Conservation (phyloP, 164 flowering plant genomes). For the Platanus orientalis region DNA sequence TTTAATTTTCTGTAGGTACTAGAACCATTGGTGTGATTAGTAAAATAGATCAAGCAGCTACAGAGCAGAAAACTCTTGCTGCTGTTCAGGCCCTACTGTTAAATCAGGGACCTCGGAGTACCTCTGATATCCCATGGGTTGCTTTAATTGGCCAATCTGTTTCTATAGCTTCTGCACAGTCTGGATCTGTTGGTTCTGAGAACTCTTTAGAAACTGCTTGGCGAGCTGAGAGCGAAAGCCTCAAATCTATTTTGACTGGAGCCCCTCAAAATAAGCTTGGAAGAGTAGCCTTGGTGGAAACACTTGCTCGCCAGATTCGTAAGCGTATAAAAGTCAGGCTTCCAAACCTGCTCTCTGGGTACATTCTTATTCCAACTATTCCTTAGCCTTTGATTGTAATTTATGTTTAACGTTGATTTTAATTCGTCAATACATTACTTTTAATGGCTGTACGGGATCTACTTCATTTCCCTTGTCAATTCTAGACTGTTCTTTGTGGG, state of each 20-base stretch:
- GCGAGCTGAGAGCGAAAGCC: slow-evolving; percentile 96
- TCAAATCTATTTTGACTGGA: slow-evolving; percentile 81
- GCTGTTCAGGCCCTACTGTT: slow-evolving; percentile 94
- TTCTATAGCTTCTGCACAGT: slow-evolving; percentile 85
- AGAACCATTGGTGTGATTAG: slow-evolving; percentile 96
- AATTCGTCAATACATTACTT: neutral
- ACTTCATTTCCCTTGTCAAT: too few relatives aligned
- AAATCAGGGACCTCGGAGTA: slow-evolving; percentile 86
- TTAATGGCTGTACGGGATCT: too few relatives aligned
- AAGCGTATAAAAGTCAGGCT: slow-evolving; percentile 92
- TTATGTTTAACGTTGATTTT: neutral
- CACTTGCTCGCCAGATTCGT: slow-evolving; percentile 84
- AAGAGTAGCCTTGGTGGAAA: slow-evolving; percentile 87
- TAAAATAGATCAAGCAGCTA: slow-evolving; percentile 91
- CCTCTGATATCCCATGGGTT: slow-evolving; percentile 93
- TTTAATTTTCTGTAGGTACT: slow-evolving; percentile 47
- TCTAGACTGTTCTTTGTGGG: too few relatives aligned
- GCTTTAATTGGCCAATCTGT: slow-evolving; percentile 98
- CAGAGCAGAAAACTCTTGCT: slow-evolving; percentile 80
- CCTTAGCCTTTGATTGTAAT: too few relatives aligned
- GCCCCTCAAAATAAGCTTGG: slow-evolving; percentile 96
- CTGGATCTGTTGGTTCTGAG: slow-evolving; percentile 80
- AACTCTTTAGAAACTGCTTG: slow-evolving; percentile 95
- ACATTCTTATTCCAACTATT: slow-evolving; percentile 14
- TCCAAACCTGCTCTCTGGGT: slow-evolving; percentile 95